Percentiles rank a stretch among this genome's conserved stretches.
Evolutionary conservation across 495 filamentous ascomycete species (phyloP).

Genomic region (Penicillium odoratum): DNA sequence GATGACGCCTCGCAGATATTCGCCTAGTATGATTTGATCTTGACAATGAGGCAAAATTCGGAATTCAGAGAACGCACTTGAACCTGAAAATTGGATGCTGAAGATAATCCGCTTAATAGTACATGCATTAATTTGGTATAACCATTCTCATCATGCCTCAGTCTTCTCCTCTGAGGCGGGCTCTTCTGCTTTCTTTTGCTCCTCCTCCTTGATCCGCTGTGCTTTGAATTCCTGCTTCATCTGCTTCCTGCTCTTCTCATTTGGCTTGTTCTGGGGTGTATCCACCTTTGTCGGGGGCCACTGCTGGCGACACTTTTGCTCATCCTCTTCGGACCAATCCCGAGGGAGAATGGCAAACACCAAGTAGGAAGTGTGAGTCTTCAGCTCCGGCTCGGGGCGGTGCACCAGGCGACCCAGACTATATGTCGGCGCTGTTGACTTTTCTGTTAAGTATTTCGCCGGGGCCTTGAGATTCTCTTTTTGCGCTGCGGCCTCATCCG

Average conservation of each 20-base stretch:
- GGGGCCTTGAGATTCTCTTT: background rate
- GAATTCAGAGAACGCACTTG: background rate
- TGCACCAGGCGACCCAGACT: conserved; percentile 73
- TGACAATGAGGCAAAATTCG: background rate
- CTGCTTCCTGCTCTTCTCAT: conserved; percentile 47
- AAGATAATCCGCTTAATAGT: conserved; percentile 6
- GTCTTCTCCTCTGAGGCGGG: conserved; percentile 8
- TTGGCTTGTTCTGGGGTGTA: conserved; percentile 23
- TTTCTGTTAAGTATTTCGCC: conserved; percentile 1
- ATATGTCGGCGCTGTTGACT: conserved; percentile 33
- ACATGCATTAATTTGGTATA: conserved; percentile 14
- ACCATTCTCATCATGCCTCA: conserved; percentile 17
- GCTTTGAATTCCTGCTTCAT: conserved; percentile 47
- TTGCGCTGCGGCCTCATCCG: conserved; percentile 13
- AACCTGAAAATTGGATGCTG: background rate
- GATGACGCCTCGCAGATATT: background rate
- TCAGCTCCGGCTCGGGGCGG: conserved; percentile 81
- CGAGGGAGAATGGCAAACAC: conserved; percentile 88
- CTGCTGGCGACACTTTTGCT: conserved; percentile 60
- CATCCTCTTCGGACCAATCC: conserved; percentile 82
- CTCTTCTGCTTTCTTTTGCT: conserved; percentile 38
- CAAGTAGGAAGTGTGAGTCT: conserved; percentile 93
- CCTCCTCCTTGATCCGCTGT: conserved; percentile 34
- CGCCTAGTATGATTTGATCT: background rate
- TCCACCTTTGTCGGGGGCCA: conserved; percentile 54